These are phyloP conservation scores for Boletus rufocinnamomeus DNA, from an alignment of 768 basidiomycete genomes.

Conservation along the genomic window DNA sequence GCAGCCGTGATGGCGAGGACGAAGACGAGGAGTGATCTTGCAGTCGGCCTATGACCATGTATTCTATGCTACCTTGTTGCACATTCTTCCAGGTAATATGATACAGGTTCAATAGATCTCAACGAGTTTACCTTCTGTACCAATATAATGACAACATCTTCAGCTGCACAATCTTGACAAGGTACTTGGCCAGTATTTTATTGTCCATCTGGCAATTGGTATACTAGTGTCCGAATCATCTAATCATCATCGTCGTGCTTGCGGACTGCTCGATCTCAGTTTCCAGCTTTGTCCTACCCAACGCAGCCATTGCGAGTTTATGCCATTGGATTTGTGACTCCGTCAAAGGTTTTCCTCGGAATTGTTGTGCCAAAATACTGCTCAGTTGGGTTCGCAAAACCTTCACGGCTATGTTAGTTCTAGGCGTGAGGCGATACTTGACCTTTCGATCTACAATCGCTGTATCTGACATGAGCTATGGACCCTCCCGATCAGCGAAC, in stretches of 20 bases:
- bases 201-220: not conserved
- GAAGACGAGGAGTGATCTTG: slow-evolving; percentile 50
- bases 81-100: slow-evolving; percentile 9
- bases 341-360: slow-evolving; percentile 60
- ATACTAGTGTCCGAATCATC: slow-evolving; percentile 11
- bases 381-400: slow-evolving; percentile 66
- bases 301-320: slow-evolving; percentile 61
- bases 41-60: not conserved
- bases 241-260: slow-evolving; percentile 20
- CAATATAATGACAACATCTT: not conserved
- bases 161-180: not conserved
- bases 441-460: slow-evolving; percentile 84
- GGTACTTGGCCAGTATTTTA: slow-evolving; percentile 1
- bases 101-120: not conserved
- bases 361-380: slow-evolving; percentile 60
- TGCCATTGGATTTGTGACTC: slow-evolving; percentile 71
- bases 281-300: slow-evolving; percentile 54
- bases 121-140: not conserved
- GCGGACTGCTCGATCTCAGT: slow-evolving; percentile 21
- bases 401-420: slow-evolving; percentile 79
- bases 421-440: slow-evolving; percentile 67
- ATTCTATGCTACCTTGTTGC: slow-evolving; percentile 3
- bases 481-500: slow-evolving; percentile 5
- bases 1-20: slow-evolving; percentile 52
- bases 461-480: slow-evolving; percentile 70